Evolutionary conservation across 108 stramenopile species (phyloP), one percentile per base, ranked within the genome.

Genomic region (Nitzschia inconspicua): DNA sequence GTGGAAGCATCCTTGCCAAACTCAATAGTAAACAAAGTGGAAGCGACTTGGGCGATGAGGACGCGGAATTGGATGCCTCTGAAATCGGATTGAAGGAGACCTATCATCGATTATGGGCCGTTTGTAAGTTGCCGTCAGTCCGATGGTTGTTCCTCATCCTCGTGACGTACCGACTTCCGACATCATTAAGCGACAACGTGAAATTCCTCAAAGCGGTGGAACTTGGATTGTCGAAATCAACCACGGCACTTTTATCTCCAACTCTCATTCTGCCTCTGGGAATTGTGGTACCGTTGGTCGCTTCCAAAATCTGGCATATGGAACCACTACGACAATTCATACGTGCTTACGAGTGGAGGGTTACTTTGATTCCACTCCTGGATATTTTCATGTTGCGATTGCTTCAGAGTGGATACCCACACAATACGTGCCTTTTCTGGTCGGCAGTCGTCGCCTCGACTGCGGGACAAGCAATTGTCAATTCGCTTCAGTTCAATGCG

Each of bases 401-500:
- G 20, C 52, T 88, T 3, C 61, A 66, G 18, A 51, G 20, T 2
- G 28, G 51, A 23, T 63, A 68, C 6, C 26, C 56, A 39, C 68
- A 70, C 42, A 43, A 60, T 25, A 46, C 44, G 27, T 16, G 47
- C n/a, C 25, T 74, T 9, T 91, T 93, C 68, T 91, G 87, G 85
- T 53, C 57, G 10, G 56, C 79, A 19, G 57, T 94, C 11, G 65
- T 97, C 29, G 72, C 76, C 3, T 85, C 91, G 4, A 94, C 97
- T 4, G 93, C 93, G 6, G 68, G 86, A 46, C 94, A 95, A 48
- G 91, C 95, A 18, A 88, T 89, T 20, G 87, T 84, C 31, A 73
- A 79, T 36, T 93, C 83, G 44, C 62, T 94, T 42, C 95, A 97
- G 83, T 98, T 97, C 70, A 95, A 97, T 66, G 80, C 95, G 0